phyloP scores from a whole-genome alignment of 306 rosid genomes.

The Biancaea sappan region DNA sequence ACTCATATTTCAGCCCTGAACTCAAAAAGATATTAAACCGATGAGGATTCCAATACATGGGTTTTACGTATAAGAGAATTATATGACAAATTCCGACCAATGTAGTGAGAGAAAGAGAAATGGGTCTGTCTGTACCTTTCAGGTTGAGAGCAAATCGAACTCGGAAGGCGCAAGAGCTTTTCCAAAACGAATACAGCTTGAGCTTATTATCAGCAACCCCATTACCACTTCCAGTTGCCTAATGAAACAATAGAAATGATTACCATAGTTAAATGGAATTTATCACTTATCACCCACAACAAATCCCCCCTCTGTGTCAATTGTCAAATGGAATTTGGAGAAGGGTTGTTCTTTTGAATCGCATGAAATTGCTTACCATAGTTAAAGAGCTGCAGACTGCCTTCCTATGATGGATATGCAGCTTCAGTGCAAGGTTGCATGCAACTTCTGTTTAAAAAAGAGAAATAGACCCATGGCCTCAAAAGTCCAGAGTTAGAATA shows the following conservation, averaged over 20 bases:
- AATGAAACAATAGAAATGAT: background rate
- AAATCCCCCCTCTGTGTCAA: background rate
- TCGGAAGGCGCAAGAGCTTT: constrained; percentile 46
- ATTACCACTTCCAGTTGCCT: constrained; percentile 31
- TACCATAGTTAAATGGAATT: too few species aligned
- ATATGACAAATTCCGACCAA: background rate
- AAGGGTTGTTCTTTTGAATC: too few species aligned
- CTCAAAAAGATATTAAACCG: background rate
- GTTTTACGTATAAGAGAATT: background rate
- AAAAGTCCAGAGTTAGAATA: too few species aligned
- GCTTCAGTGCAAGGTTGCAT: too few species aligned
- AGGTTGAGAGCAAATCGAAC: constrained; percentile 57
- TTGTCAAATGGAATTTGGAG: too few species aligned
- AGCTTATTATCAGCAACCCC: constrained; percentile 10
- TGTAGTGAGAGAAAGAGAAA: background rate
- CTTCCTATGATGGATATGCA: too few species aligned
- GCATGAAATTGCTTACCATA: background rate
- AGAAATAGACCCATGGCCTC: too few species aligned
- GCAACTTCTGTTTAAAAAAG: too few species aligned
- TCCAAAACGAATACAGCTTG: constrained; percentile 47
- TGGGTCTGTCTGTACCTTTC: constrained; percentile 46
- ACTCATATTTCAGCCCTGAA: constrained; percentile 61
- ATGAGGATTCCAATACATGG: background rate
- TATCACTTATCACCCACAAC: background rate
- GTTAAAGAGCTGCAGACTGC: too few species aligned